Conservation (phyloP, 2,329 filamentous ascomycete species). For the Catunica adiposa region DNA sequence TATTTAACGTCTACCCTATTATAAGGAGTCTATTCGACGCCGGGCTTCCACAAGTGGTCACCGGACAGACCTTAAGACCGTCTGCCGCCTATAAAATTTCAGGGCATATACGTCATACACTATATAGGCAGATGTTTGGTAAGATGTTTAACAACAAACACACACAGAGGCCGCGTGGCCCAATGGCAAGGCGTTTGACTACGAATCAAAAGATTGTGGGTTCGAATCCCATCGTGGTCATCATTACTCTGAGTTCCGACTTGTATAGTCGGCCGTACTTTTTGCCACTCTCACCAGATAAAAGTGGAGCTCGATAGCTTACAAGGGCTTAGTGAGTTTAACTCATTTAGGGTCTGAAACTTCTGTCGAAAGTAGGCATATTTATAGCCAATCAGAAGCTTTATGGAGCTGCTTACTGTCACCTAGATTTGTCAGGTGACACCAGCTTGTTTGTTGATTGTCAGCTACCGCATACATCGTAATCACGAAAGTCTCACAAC, state of each 20-base stretch:
- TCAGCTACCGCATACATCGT: neutral
- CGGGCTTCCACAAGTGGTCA: too few species aligned
- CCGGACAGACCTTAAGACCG: too few species aligned
- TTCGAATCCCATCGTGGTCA: neutral
- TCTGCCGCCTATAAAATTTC: too few species aligned
- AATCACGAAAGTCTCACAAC: neutral
- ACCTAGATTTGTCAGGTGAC: neutral
- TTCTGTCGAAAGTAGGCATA: neutral
- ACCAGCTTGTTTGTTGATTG: neutral
- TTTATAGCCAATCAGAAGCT: neutral
- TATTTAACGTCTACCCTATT: too few species aligned
- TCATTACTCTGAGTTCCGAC: too few species aligned
- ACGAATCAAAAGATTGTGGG: constrained; percentile 1
- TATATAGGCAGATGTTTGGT: too few species aligned
- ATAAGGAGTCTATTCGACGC: too few species aligned
- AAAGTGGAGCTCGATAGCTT: neutral
- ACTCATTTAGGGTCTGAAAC: neutral
- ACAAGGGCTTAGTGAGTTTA: neutral
- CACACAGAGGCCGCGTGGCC: neutral
- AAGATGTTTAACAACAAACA: too few species aligned
- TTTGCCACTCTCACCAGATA: neutral
- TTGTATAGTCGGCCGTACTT: too few species aligned
- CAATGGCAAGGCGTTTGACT: constrained; percentile 1
- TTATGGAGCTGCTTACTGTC: neutral
- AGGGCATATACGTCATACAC: too few species aligned